phyloP scores from a whole-genome alignment of 2,329 filamentous ascomycete species.

The Pseudocercospora ulei region DNA sequence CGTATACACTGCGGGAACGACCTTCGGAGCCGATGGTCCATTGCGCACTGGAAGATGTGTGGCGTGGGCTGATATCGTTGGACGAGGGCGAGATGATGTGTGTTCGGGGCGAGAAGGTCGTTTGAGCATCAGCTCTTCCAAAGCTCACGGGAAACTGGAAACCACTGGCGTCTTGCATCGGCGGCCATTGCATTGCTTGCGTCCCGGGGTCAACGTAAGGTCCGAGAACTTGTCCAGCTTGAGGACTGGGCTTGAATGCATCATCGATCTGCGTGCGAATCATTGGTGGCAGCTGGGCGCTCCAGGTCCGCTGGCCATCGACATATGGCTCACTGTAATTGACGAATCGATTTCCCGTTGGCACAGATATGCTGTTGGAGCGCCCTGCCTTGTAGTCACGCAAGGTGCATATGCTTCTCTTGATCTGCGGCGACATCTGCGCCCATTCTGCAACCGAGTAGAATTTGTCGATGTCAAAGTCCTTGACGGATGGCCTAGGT shows the following conservation, averaged over 20 bases:
- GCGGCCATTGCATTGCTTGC: slow-evolving; percentile 20
- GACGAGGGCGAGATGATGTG: slow-evolving; percentile 17
- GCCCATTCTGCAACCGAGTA: slow-evolving; percentile 13
- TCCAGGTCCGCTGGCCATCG: slow-evolving; percentile 1
- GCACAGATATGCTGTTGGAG: slow-evolving; percentile 1
- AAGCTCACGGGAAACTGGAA: slow-evolving; percentile 16
- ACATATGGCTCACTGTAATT: background rate
- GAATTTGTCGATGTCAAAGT: slow-evolving; percentile 7
- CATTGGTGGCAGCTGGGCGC: background rate
- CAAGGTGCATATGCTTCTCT: slow-evolving; percentile 7
- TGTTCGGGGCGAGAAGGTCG: slow-evolving; percentile 6
- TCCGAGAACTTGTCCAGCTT: slow-evolving; percentile 19
- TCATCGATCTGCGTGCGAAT: slow-evolving; percentile 2
- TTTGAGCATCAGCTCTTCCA: slow-evolving; percentile 13
- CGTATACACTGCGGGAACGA: slow-evolving; percentile 19
- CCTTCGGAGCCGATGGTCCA: slow-evolving; percentile 23
- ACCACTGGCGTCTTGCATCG: slow-evolving; percentile 14
- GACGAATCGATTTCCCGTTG: background rate
- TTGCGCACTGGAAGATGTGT: slow-evolving; percentile 13
- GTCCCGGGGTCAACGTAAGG: slow-evolving; percentile 18
- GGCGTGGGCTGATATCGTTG: slow-evolving; percentile 14
- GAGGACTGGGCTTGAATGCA: slow-evolving; percentile 8
- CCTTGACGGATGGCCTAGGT: background rate
- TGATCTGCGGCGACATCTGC: slow-evolving; percentile 5
- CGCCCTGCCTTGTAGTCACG: slow-evolving; percentile 2